A percentile compares a stretch with the other conserved stretches of the same genome.
Conservation (phyloP, 163 green algal species). For the Volvox carteri region DNA sequence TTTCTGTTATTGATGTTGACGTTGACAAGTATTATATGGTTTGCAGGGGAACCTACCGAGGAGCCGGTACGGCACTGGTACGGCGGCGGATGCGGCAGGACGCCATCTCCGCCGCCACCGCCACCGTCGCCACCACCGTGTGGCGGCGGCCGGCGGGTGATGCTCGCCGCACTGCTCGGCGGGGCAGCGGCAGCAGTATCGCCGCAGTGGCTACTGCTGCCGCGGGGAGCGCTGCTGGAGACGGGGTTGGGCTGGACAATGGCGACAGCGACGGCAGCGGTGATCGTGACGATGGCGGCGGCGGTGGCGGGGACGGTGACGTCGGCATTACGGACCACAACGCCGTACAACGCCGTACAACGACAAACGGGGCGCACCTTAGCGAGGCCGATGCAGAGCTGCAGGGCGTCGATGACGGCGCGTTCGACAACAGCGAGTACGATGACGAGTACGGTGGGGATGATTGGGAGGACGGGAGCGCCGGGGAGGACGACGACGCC, state of each 20-base stretch:
- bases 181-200: background rate
- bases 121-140: background rate
- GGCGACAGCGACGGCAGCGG: background rate
- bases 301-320: background rate
- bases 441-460: background rate
- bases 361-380: no score
- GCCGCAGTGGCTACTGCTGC: background rate
- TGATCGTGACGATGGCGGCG: background rate
- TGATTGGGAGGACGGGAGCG: background rate
- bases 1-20: background rate
- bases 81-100: conserved; percentile 27
- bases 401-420: background rate
- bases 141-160: background rate
- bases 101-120: background rate
- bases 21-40: background rate
- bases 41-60: conserved; percentile 29
- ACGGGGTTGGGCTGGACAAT: background rate
- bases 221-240: background rate
- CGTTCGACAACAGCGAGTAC: background rate
- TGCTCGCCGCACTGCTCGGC: background rate
- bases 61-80: background rate
- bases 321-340: no score
- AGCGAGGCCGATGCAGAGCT: no score
- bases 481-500: background rate
- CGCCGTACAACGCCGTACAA: no score